Evolutionary conservation across 495 filamentous ascomycete species (phyloP).

Genomic region (Penicillium ochrochloron): DNA sequence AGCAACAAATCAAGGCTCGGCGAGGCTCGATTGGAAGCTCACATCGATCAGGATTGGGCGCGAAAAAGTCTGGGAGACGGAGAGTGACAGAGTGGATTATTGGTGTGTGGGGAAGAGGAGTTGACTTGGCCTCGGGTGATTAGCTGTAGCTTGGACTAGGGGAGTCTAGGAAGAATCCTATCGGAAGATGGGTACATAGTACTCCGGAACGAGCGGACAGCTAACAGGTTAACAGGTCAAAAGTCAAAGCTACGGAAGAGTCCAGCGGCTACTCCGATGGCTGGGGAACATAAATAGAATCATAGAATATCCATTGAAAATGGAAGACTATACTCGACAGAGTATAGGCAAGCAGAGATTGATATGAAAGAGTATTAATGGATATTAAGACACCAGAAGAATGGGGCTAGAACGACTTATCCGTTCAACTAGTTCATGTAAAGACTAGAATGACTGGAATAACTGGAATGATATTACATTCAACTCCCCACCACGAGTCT

Average conservation of each 20-base stretch:
- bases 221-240: not conserved
- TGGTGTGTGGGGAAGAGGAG: not conserved
- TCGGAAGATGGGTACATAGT: not conserved
- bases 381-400: not conserved
- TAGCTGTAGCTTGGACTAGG: not conserved
- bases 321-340: not conserved
- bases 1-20: conserved; percentile 28
- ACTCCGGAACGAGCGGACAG: not conserved
- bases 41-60: conserved; percentile 25
- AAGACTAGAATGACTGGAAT: too few species aligned
- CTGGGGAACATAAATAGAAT: not conserved
- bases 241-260: not conserved
- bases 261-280: conserved; percentile 2
- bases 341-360: not conserved
- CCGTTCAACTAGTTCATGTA: not conserved
- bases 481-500: not conserved
- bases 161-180: not conserved
- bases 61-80: conserved; percentile 6
- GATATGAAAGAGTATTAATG: not conserved
- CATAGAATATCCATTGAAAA: not conserved
- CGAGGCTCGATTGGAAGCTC: conserved; percentile 24
- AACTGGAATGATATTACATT: too few species aligned
- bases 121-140: conserved; percentile 9
- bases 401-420: conserved; percentile 6
- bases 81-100: not conserved